These are phyloP conservation scores for Leishmania lainsoni DNA, from an alignment of 208 protist species.

Conservation along the genomic window DNA sequence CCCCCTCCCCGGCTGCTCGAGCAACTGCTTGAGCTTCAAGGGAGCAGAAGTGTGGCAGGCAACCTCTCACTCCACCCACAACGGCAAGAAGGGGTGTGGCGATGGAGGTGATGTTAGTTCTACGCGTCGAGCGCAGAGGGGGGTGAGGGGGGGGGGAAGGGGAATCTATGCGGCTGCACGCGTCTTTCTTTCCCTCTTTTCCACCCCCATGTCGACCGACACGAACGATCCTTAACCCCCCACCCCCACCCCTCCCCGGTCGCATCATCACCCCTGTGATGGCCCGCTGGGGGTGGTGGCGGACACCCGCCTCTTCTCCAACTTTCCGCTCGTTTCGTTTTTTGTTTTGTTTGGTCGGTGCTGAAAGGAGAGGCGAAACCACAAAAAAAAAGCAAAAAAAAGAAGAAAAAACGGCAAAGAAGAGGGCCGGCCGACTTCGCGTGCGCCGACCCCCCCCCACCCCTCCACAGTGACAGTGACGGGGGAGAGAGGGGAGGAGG, in stretches of 20 bases:
- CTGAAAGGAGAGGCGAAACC: neutral
- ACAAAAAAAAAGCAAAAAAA: conserved; percentile 14
- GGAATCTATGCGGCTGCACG: neutral
- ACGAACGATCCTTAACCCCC: neutral
- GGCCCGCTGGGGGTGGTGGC: too few relatives aligned
- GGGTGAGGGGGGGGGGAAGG: neutral
- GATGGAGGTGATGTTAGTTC: neutral
- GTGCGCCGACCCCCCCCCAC: too few relatives aligned
- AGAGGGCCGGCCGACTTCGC: too few relatives aligned
- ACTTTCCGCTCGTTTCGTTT: neutral
- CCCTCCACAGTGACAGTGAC: too few relatives aligned
- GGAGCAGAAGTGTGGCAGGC: too few relatives aligned
- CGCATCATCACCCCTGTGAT: neutral
- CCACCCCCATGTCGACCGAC: neutral
- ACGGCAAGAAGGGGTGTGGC: neutral
- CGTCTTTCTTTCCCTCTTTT: neutral
- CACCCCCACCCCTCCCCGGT: too few relatives aligned
- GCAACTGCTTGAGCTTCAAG: too few relatives aligned
- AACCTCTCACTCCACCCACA: neutral
- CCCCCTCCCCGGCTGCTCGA: too few relatives aligned
- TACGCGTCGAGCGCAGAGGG: neutral
- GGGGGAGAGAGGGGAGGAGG: neutral
- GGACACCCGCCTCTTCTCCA: neutral
- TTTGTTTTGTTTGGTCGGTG: neutral
- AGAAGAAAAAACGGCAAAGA: neutral